Base-by-base conservation (phyloP, 2,329 filamentous ascomycete species). In the Cadophora sp. region DNA sequence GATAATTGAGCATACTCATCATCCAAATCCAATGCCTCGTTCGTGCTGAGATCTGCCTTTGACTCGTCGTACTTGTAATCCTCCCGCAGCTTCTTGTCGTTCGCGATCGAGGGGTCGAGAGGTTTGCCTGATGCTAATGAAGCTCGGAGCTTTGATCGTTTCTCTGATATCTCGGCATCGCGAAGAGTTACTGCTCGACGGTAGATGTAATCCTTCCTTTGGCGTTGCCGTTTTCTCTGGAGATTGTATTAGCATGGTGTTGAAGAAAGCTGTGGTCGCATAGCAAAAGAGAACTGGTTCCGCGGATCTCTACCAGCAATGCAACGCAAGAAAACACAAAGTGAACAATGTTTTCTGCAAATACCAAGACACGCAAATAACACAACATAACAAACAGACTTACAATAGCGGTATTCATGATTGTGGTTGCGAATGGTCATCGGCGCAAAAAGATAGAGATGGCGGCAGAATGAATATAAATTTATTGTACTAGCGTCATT, bases 1-100 rank as follows among this genome's bases (percentile, higher is more conserved):
- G 92, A 96, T 0, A 97, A 87, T 72, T 94, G 89, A 27, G 91
- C 88, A 78, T 97, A 98, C 81, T 98, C 95, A 75, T 97, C 93
- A 76, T 96, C 93, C 22, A 96, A 81, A 64, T 92, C 90, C 20
- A 93, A 80, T 77, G 90, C 85, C 66, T 93, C 90, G 66, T 92
- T 85, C 20, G 83, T 82, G 3, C 84, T 88, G 64, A 89, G 81
- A 73, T 94, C 91, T 24, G 86, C 85, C 27, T 88, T 83, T 4
- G 93, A 92, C 80, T 97, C 95, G 77, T 99, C 96, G 78, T 95
- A 99, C 77, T 94, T 94, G 81, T 91, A 97, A 78, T 98, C 93
- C 76, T 92, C 90, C 51, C 94, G 88, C 64, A 99, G 81, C 36
- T 86, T 78, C 79, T 93, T 93, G 81, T 99, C 95, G 76, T 97